These are phyloP conservation scores for Backusella tarrabulga DNA, from an alignment of 192 early-diverging fungal species.

Conservation along the genomic window DNA sequence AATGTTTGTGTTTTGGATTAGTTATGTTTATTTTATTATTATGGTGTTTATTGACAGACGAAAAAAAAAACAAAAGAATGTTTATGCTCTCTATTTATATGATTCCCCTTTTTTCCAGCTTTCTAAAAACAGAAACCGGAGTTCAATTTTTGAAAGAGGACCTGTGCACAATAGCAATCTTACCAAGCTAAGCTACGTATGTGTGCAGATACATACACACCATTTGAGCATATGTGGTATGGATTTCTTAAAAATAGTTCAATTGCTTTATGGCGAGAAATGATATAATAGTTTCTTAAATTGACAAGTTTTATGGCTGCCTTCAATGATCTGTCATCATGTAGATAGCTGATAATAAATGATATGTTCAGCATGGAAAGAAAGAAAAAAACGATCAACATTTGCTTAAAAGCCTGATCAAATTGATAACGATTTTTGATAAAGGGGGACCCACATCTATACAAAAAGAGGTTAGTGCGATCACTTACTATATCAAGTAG, in stretches of 20 bases:
- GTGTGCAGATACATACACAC: neutral
- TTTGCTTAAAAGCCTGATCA: neutral
- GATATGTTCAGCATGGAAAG: neutral
- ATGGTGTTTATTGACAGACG: neutral
- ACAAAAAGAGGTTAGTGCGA: slow-evolving; percentile 11
- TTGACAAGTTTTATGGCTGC: neutral
- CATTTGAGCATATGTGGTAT: neutral
- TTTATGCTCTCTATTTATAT: slow-evolving; percentile 4
- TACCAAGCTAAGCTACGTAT: neutral
- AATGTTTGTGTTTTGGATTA: slow-evolving; percentile 1
- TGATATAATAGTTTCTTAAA: slow-evolving; percentile 9
- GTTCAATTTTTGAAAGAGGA: neutral
- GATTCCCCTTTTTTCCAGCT: slow-evolving; percentile 6
- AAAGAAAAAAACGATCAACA: neutral
- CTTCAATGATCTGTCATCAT: slow-evolving; percentile 3
- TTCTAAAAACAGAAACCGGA: slow-evolving; percentile 10
- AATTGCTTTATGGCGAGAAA: neutral
- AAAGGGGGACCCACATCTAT: slow-evolving; percentile 11
- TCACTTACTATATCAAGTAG: slow-evolving; percentile 12
- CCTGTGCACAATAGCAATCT: neutral
- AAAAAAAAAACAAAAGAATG: slow-evolving; percentile 10
- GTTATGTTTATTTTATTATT: neutral
- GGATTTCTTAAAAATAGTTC: neutral
- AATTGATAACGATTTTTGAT: neutral
- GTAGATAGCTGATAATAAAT: neutral